Evolutionary conservation across 192 early-diverging fungal species (phyloP).

Genomic region (Mortierella antarctica): DNA sequence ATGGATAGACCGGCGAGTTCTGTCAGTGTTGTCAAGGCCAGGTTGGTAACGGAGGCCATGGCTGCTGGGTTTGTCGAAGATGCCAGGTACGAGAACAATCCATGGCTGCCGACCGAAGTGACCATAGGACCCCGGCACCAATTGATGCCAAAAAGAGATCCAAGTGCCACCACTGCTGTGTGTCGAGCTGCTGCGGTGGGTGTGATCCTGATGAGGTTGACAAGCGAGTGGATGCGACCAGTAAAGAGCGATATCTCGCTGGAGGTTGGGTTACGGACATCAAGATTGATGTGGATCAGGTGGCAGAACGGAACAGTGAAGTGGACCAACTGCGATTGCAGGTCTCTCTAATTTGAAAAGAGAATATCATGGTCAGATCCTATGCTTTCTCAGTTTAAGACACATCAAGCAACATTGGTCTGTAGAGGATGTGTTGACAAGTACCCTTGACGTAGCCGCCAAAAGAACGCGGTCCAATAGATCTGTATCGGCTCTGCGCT

Average conservation of each 20-base stretch:
- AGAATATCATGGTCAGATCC: background rate
- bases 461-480: constrained; percentile 24
- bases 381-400: background rate
- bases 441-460: constrained; percentile 29
- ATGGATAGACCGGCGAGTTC: constrained; percentile 40
- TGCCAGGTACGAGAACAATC: constrained; percentile 39
- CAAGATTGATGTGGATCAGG: constrained; percentile 47
- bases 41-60: constrained; percentile 34
- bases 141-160: constrained; percentile 37
- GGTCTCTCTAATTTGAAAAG: constrained; percentile 18
- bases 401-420: background rate
- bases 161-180: constrained; percentile 39
- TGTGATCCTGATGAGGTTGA: constrained; percentile 44
- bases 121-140: constrained; percentile 37
- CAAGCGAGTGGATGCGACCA: constrained; percentile 43
- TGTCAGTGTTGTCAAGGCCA: constrained; percentile 29
- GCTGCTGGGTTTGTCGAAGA: constrained; percentile 11
- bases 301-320: constrained; percentile 52
- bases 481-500: constrained; percentile 34
- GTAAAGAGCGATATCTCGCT: constrained; percentile 46
- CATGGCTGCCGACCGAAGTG: constrained; percentile 28
- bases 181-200: constrained; percentile 49
- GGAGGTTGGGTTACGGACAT: constrained; percentile 36
- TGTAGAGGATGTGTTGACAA: background rate
- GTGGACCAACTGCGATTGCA: constrained; percentile 39